phyloP scores from a whole-genome alignment of 2,329 filamentous ascomycete species.

The Ascochyta clinopodiicola region DNA sequence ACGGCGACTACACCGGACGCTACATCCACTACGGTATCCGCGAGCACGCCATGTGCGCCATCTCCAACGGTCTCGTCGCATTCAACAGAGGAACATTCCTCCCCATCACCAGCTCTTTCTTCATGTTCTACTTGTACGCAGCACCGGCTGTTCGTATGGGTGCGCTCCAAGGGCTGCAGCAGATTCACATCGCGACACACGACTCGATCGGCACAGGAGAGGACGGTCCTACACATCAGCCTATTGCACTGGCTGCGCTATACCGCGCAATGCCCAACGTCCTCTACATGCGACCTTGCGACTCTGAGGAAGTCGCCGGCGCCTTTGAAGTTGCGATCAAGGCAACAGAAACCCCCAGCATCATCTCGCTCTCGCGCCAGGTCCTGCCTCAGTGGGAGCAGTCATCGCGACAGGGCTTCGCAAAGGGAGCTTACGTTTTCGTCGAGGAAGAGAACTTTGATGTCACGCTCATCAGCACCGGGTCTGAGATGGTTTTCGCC shows the following conservation, averaged over 20 bases:
- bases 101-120: conserved; percentile 64
- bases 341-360: conserved; percentile 50
- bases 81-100: conserved; percentile 53
- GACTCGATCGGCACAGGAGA: conserved; percentile 64
- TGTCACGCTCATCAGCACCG: conserved; percentile 50
- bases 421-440: conserved; percentile 56
- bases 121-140: conserved; percentile 61
- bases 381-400: conserved; percentile 51
- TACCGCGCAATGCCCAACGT: conserved; percentile 69
- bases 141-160: conserved; percentile 67
- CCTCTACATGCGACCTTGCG: conserved; percentile 64
- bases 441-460: conserved; percentile 51
- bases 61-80: conserved; percentile 63
- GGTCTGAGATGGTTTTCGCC: conserved; percentile 55
- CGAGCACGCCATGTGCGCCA: conserved; percentile 43
- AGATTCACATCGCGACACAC: conserved; percentile 66
- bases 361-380: conserved; percentile 58
- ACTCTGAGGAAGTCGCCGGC: conserved; percentile 63
- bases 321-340: conserved; percentile 59
- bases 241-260: conserved; percentile 61
- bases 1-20: conserved; percentile 61
- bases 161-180: conserved; percentile 60
- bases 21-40: conserved; percentile 53
- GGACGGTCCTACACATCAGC: conserved; percentile 68
- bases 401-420: conserved; percentile 51